Evolutionary conservation across 1,284 basidiomycete genomes (phyloP).

Genomic region (Cystobasidium slooffiae): DNA sequence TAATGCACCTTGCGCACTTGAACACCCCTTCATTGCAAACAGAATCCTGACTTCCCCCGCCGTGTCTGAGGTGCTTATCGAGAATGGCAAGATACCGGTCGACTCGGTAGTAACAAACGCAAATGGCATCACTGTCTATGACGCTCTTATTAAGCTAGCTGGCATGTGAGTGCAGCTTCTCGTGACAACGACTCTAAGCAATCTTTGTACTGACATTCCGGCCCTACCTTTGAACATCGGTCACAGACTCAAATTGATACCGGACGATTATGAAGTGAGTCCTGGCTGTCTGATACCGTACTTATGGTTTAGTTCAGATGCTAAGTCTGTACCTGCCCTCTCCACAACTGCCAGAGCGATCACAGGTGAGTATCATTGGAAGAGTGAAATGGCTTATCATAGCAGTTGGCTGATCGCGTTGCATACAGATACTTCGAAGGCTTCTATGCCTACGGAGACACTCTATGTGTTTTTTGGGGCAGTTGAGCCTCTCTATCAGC

Average conservation of each 20-base stretch:
- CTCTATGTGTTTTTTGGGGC: background rate
- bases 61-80: background rate
- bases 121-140: background rate
- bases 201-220: too few species aligned
- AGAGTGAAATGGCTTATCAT: too few species aligned
- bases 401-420: too few species aligned
- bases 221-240: background rate
- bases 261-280: too few species aligned
- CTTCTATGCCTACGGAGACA: background rate
- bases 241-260: too few species aligned
- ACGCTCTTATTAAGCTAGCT: background rate
- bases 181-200: too few species aligned
- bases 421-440: slow-evolving; percentile 2
- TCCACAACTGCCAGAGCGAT: too few species aligned
- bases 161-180: background rate
- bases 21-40: slow-evolving; percentile 14
- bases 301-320: too few species aligned
- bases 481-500: background rate
- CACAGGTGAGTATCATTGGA: too few species aligned
- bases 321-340: too few species aligned
- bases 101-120: background rate
- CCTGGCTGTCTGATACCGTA: too few species aligned
- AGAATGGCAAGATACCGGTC: background rate
- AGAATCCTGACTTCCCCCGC: background rate
- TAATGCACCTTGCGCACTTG: background rate